Base-by-base conservation (phyloP, 2,329 filamentous ascomycete species). In the Verticillium klebahnii region DNA sequence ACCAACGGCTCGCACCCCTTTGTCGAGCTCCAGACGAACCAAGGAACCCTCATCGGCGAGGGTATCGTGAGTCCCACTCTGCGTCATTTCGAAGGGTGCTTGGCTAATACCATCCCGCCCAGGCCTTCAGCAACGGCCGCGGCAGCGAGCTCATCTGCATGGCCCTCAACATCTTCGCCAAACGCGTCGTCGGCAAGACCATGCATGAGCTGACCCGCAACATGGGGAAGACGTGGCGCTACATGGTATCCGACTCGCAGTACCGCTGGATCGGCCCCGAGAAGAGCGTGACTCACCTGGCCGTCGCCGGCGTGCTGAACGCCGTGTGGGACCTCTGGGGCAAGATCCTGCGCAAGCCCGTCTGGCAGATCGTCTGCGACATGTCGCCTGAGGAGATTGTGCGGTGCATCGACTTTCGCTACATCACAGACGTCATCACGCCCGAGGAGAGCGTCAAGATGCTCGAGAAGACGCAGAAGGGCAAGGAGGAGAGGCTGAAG, bases 311-410 rank as follows among this genome's bases (percentile, higher is more conserved):
- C 11, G 83, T 89, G 19, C 85, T 89, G 37, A 90, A 90, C 67
- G 87, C 87, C 2, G 81, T 90, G 64, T 90, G 88, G 88, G 88
- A 90, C 73, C 79, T 90, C 2, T 90, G 87, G 87, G 86, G 85
- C 9, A 89, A 89, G 73, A 81, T 79, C 2, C 78, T 88, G 34
- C 77, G 80, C 60, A 89, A 90, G 75, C 88, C 88, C 2, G 86
- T 90, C 2, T 90, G 88, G 88, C 78, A 84, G 60, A 84, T 90
- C 37, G 84, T 90, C 31, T 85, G 86, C 2, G 88, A 90, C 63
- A 89, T 90, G 85, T 84, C 79, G 1, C 87, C 88, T 0, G 84
- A 88, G 70, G 84, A 90, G 73, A 82, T 89, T 59, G 87, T 90
- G 37, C 74, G 79, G 57, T 87, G 87, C 69, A 89, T 90, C 68